phyloP scores from a whole-genome alignment of 805 yeast species.

The Cyberlindnera petersonii region DNA sequence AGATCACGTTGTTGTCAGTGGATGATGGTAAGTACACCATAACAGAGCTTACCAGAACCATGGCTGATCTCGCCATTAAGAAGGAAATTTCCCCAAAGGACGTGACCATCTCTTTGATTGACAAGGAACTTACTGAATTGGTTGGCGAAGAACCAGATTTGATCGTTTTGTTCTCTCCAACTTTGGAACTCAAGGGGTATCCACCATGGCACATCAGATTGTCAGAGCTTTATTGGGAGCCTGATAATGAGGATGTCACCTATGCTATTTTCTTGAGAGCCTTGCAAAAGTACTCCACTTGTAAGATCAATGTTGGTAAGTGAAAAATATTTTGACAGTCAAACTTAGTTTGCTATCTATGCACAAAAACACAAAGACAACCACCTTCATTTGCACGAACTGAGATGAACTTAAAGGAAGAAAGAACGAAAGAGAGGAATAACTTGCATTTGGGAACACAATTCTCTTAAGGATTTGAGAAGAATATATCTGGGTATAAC shows the following conservation, averaged over 20 bases:
- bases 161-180: conserved; percentile 79
- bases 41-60: conserved; percentile 80
- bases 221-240: conserved; percentile 87
- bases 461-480: not conserved
- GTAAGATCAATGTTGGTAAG: conserved; percentile 88
- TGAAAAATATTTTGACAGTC: conserved; percentile 33
- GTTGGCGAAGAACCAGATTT: conserved; percentile 94
- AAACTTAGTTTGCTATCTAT: too few species aligned
- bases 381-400: not conserved
- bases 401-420: not conserved
- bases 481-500: not conserved
- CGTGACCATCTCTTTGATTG: conserved; percentile 70
- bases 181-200: conserved; percentile 83
- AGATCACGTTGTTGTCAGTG: conserved; percentile 61
- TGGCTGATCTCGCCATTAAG: conserved; percentile 67
- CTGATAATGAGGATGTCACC: conserved; percentile 73
- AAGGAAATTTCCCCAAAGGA: conserved; percentile 61
- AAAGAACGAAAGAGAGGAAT: not conserved
- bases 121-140: conserved; percentile 64
- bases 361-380: too few species aligned
- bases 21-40: conserved; percentile 89
- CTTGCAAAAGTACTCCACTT: conserved; percentile 65
- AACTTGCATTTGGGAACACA: not conserved
- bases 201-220: conserved; percentile 98
- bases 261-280: conserved; percentile 84